Evolutionary conservation across 192 early-diverging fungal genomes (phyloP).

Genomic region (Martensiomyces pterosporus): DNA sequence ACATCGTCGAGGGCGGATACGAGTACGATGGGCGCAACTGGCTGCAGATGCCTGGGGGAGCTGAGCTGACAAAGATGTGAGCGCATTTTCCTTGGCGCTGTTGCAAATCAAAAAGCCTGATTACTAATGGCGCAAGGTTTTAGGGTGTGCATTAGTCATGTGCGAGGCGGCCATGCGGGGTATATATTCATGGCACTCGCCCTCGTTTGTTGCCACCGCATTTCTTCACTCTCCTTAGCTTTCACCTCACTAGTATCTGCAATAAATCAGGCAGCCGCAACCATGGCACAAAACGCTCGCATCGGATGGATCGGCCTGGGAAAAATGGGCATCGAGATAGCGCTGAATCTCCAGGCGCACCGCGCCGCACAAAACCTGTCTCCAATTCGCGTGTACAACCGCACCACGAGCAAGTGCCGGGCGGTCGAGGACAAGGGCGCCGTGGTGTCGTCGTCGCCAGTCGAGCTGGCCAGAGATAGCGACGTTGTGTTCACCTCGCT

Average conservation of each 20-base stretch:
- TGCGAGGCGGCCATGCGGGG: no score
- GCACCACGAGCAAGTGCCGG: slow-evolving; percentile 50
- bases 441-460: slow-evolving; percentile 22
- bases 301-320: slow-evolving; percentile 65
- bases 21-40: slow-evolving; percentile 79
- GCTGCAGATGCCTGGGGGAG: slow-evolving; percentile 49
- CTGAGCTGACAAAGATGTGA: slow-evolving; percentile 25
- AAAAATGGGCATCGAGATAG: slow-evolving; percentile 60
- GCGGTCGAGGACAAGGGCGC: slow-evolving; percentile 42
- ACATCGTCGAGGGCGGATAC: slow-evolving; percentile 75
- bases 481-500: slow-evolving; percentile 63
- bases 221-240: background rate
- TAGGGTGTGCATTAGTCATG: no score
- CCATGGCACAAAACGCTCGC: slow-evolving; percentile 2
- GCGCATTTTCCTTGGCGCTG: no score
- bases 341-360: slow-evolving; percentile 56
- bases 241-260: background rate
- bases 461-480: slow-evolving; percentile 34
- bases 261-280: no score
- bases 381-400: slow-evolving; percentile 58
- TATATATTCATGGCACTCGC: no score
- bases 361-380: slow-evolving; percentile 36
- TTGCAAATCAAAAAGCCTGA: no score
- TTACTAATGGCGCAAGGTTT: no score
- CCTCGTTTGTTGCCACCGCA: no score